Conservation (phyloP, 352 stramenopile species). For the Phytopythium vexans region DNA sequence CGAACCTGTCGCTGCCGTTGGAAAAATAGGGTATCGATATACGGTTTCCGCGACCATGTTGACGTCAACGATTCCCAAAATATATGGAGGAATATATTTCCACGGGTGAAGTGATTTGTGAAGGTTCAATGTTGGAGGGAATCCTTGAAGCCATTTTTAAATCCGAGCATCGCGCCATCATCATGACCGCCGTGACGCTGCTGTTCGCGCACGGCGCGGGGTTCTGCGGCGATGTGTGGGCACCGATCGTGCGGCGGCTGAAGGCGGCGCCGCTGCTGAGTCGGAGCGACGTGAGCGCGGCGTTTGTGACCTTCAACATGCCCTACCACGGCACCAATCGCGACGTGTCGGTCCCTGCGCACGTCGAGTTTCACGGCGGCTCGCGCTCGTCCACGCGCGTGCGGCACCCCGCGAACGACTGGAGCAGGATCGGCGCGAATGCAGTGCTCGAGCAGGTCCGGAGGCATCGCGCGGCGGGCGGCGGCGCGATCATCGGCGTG, state of each 20-base stretch:
- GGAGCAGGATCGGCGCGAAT: slow-evolving; percentile 13
- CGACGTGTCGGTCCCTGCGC: slow-evolving; percentile 28
- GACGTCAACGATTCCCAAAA: too few relatives aligned
- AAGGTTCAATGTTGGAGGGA: too few relatives aligned
- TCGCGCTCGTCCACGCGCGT: slow-evolving; percentile 14
- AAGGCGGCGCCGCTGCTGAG: slow-evolving; percentile 16
- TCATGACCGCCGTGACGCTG: neutral
- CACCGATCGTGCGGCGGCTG: slow-evolving; percentile 25
- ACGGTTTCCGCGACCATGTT: too few relatives aligned
- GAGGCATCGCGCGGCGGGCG: slow-evolving; percentile 1
- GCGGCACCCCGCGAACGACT: slow-evolving; percentile 34
- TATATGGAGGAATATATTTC: too few relatives aligned
- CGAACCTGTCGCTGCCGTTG: too few relatives aligned
- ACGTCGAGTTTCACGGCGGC: slow-evolving; percentile 18
- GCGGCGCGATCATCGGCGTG: slow-evolving; percentile 41
- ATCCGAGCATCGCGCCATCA: too few relatives aligned
- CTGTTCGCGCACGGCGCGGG: slow-evolving; percentile 27
- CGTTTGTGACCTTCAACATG: slow-evolving; percentile 27
- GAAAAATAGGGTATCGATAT: too few relatives aligned
- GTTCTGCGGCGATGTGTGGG: slow-evolving; percentile 43
- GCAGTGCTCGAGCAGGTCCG: slow-evolving; percentile 12
- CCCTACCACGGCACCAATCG: slow-evolving; percentile 36
- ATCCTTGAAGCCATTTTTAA: too few relatives aligned
- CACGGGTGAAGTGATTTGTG: too few relatives aligned
- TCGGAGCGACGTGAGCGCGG: neutral